phyloP scores from a whole-genome alignment of 177 flowering plant species.

The Vitis hybrid region DNA sequence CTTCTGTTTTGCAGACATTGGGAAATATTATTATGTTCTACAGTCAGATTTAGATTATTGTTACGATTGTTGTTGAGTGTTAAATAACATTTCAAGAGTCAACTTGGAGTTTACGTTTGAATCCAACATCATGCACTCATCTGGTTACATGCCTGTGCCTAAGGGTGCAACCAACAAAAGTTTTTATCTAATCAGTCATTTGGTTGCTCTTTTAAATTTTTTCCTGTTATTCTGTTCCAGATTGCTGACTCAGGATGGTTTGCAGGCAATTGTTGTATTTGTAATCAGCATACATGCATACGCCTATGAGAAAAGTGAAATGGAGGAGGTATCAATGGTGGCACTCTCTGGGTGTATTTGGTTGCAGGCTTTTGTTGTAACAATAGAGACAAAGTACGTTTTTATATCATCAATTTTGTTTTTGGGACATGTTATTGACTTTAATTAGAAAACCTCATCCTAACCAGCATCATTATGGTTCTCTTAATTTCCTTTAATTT shows the following conservation, averaged over 20 bases:
- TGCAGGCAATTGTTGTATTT: conserved; percentile 91
- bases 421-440: no score
- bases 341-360: conserved; percentile 99
- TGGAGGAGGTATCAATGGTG: conserved; percentile 93
- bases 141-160: neutral
- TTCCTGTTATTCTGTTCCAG: neutral
- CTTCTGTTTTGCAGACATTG: no score
- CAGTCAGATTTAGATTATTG: no score
- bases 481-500: no score
- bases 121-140: neutral
- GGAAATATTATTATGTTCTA: no score
- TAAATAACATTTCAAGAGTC: no score
- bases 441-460: no score
- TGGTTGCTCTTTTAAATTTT: neutral
- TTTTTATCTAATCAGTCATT: neutral
- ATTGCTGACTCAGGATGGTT: conserved; percentile 6
- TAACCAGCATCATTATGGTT: no score
- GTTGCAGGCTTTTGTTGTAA: conserved; percentile 95
- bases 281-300: conserved; percentile 77
- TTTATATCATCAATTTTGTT: neutral
- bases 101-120: neutral
- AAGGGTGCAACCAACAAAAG: neutral
- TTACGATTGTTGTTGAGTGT: no score
- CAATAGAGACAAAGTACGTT: conserved; percentile 89
- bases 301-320: conserved; percentile 89